Evolutionary conservation across 2,329 filamentous ascomycete species (phyloP), one percentile per base, ranked within the genome.

Genomic region (Microdochium bolleyi): DNA sequence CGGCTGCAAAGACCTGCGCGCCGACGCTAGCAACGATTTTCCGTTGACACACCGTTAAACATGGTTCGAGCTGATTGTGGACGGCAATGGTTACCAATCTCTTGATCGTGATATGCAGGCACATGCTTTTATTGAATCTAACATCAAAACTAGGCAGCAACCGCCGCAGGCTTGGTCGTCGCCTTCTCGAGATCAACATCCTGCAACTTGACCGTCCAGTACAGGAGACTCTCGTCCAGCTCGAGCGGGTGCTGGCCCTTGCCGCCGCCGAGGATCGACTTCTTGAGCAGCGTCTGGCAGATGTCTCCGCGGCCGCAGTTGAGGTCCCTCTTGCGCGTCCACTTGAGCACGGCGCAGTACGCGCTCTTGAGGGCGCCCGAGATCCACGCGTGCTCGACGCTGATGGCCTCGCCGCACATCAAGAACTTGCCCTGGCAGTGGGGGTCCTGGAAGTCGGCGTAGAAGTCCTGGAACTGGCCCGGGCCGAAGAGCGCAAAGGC

Each of bases 401-500:
- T 63, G 9, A 58, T 52, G 11, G 64, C 64, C 53, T 70, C 67
- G 19, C 67, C 67, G 9, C 59, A 55, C 25, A 70, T 56, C 53
- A 61, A 46, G 7, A 67, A 51, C 7, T 59, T 56, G 7, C 62
- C 58, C 34, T 50, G 27, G 3, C 59, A 49, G 14, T 63, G 63
- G 30, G 56, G 56, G 32, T 55, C 52, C 41, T 46, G 41, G n/a
- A 70, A 52, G 14, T 59, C 38, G 10, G 61, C 60, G 46, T 58
- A 65, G 51, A 67, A 50, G 19, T 55, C 57, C 21, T 50, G 54
- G 59, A 67, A 71, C 53, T 70, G 65, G 2, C 61, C 59, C 0
- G 68, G 64, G 2, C 65, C 57, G 53, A 69, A 71, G 46, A 60
- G 55, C 2, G 66, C 67, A 52, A 67, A 69, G 1, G 67, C 67